Evolutionary conservation across 805 yeast species (phyloP).

Genomic region (Lachancea mirantina): DNA sequence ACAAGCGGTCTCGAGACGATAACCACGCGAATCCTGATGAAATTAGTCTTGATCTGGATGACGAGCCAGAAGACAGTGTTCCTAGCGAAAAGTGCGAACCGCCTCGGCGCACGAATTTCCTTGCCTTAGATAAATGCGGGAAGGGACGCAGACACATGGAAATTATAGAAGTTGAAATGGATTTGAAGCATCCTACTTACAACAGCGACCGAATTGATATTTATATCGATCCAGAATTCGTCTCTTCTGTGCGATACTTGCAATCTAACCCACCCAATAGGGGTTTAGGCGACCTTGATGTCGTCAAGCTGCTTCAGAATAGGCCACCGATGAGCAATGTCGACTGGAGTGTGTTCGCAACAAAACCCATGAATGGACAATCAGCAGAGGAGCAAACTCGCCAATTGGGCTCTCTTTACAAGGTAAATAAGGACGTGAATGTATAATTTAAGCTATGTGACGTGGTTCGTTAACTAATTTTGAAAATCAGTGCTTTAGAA

Average conservation of each 20-base stretch:
- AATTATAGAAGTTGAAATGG: conserved; percentile 37
- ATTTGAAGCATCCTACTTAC: conserved; percentile 22
- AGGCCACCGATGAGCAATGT: conserved; percentile 1
- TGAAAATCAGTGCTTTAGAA: no score
- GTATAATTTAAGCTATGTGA: background rate
- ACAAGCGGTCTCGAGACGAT: conserved; percentile 20
- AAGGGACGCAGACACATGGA: conserved; percentile 57
- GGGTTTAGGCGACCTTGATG: conserved; percentile 2
- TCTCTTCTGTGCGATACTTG: conserved; percentile 15
- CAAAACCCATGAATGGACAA: no score
- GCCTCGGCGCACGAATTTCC: conserved; percentile 40
- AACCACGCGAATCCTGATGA: conserved; percentile 26
- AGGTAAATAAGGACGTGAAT: background rate
- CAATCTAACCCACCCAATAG: conserved; percentile 1
- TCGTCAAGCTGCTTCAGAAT: conserved; percentile 3
- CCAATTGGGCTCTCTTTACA: no score
- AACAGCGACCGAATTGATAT: conserved; percentile 11
- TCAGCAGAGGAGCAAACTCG: no score
- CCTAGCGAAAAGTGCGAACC: conserved; percentile 10
- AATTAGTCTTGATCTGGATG: conserved; percentile 29
- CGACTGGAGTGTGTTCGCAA: no score
- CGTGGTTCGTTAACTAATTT: no score
- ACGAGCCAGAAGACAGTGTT: conserved; percentile 9
- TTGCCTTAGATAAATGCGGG: conserved; percentile 81
- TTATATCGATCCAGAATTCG: conserved; percentile 35